Conservation (phyloP, 768 basidiomycete genomes). For the Russula sp. region DNA sequence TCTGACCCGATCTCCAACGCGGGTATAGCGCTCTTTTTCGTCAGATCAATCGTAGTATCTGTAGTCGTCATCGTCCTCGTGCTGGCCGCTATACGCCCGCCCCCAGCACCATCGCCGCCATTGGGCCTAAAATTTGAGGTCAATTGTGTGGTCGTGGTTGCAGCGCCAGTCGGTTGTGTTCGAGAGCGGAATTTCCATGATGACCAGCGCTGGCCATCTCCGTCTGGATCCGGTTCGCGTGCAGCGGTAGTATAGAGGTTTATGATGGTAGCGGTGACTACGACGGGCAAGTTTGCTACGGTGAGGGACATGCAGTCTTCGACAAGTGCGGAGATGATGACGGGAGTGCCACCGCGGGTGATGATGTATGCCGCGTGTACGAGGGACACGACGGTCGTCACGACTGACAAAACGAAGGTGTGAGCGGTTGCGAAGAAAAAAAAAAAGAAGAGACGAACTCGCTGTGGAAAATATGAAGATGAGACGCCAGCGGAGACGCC, state of each 20-base stretch:
- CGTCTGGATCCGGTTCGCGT: constrained; percentile 10
- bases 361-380: constrained; percentile 36
- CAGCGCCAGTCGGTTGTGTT: neutral
- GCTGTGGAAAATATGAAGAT: constrained; percentile 55
- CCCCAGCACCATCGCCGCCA: neutral
- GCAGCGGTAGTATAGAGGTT: neutral
- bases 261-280: constrained; percentile 25
- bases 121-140: neutral
- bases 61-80: neutral
- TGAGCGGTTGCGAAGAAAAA: neutral
- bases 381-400: constrained; percentile 36
- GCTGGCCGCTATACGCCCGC: neutral
- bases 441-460: constrained; percentile 34
- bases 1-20: constrained; percentile 1
- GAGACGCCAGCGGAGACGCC: constrained; percentile 41
- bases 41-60: neutral
- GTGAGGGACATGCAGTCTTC: constrained; percentile 33
- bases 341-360: constrained; percentile 33
- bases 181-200: constrained; percentile 31
- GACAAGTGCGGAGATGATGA: constrained; percentile 37
- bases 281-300: constrained; percentile 25
- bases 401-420: constrained; percentile 18
- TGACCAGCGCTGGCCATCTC: constrained; percentile 28
- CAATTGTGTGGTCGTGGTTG: neutral
- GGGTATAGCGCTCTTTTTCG: constrained; percentile 6